Conservation (phyloP, 202 grass and related monocot genomes). For the Elaeis oleifera region DNA sequence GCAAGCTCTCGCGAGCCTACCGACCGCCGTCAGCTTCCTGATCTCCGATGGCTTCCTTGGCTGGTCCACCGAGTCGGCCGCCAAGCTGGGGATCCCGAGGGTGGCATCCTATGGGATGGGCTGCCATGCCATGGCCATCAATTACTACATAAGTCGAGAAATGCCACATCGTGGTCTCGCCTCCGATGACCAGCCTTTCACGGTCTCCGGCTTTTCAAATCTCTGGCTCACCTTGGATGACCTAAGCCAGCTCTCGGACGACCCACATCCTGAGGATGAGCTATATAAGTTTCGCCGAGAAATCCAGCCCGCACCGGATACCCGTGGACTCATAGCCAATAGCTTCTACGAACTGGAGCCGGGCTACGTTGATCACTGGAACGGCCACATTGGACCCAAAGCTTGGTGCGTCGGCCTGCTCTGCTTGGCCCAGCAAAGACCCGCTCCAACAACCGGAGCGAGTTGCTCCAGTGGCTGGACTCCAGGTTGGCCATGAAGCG, state of each 20-base stretch:
- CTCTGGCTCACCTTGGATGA: constrained; percentile 29
- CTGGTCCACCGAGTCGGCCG: constrained; percentile 29
- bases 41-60: constrained; percentile 39
- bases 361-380: constrained; percentile 32
- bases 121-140: constrained; percentile 11
- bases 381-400: not conserved
- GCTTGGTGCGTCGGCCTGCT: constrained; percentile 43
- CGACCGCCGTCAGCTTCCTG: constrained; percentile 25
- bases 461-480: constrained; percentile 29
- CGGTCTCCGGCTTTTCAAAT: constrained; percentile 19
- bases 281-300: no score
- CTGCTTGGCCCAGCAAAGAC: constrained; percentile 14
- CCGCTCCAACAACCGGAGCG: not conserved
- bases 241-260: constrained; percentile 27
- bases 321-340: constrained; percentile 37
- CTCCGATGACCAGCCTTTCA: constrained; percentile 35
- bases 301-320: not conserved
- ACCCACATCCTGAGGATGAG: constrained; percentile 15
- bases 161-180: constrained; percentile 16
- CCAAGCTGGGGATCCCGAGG: constrained; percentile 28
- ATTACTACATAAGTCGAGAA: rapidly evolving
- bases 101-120: constrained; percentile 26
- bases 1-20: constrained; percentile 8
- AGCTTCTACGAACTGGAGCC: constrained; percentile 43
- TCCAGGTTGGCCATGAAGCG: constrained; percentile 17